phyloP scores from a whole-genome alignment of 2,329 filamentous ascomycete species.

The Periconia sp. region DNA sequence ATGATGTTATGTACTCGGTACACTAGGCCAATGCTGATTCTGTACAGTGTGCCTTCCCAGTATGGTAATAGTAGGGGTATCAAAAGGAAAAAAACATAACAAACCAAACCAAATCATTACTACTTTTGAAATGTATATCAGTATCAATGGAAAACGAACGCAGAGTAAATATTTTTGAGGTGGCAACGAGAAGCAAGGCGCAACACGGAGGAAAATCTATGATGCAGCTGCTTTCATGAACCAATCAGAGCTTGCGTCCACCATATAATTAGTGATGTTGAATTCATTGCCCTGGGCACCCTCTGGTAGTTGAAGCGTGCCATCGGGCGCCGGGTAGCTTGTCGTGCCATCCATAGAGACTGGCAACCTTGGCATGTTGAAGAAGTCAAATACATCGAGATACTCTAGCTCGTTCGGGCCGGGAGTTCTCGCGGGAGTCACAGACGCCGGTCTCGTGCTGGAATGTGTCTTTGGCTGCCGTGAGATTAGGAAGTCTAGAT shows the following conservation, averaged over 20 bases:
- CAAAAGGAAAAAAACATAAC: too few relatives aligned
- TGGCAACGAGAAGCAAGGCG: too few relatives aligned
- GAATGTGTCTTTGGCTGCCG: conserved; percentile 66
- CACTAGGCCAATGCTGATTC: too few relatives aligned
- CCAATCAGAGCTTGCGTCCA: conserved; percentile 77
- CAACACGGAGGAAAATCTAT: too few relatives aligned
- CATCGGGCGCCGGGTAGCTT: conserved; percentile 33
- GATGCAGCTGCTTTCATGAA: conserved; percentile 55
- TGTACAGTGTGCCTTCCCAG: too few relatives aligned
- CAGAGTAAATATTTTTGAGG: too few relatives aligned
- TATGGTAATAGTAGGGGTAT: too few relatives aligned
- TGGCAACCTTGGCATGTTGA: conserved; percentile 82
- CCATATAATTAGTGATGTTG: conserved; percentile 80
- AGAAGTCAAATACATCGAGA: conserved; percentile 91
- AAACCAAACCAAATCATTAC: too few relatives aligned
- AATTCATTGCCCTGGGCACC: conserved; percentile 63
- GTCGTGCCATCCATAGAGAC: conserved; percentile 42
- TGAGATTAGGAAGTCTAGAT: conserved; percentile 87
- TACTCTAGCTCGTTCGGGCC: conserved; percentile 87
- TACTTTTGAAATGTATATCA: too few relatives aligned
- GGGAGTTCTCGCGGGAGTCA: conserved; percentile 70
- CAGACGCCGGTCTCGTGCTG: conserved; percentile 40
- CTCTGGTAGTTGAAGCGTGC: conserved; percentile 32
- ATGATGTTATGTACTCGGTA: too few relatives aligned
- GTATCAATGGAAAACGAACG: too few relatives aligned